Evolutionary conservation across 2,329 filamentous ascomycete species (phyloP), one percentile per base, ranked within the genome.

Genomic region (Phialophora expanda): DNA sequence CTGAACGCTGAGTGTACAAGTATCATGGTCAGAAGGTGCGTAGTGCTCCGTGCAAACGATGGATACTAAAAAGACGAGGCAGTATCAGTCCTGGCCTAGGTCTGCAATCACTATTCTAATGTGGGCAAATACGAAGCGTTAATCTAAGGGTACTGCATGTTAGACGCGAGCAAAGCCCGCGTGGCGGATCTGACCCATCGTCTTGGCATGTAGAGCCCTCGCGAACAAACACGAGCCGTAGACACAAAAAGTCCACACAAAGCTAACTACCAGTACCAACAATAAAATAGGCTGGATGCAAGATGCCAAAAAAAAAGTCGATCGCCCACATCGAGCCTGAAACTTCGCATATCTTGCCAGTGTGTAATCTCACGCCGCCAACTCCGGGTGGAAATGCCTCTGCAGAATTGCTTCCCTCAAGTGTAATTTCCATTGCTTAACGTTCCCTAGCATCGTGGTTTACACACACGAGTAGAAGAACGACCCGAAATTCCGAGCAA

Each of bases 331-430:
- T 69, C 73, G 71, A 71, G 69, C 66, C 65, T 65, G 60, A 61
- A 62, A 67, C 72, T 73, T 73, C 72, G 75, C 76, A 64, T 71
- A 72, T 70, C 70, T 71, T 69, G 64, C 60, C 73, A 75, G 70
- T 80, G 78, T 82, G 82, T 84, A 76, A 76, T 85, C 83, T 81
- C 80, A 78, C 77, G 75, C 79, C 82, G 83, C 83, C 82, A 83
- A 77, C 78, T 77, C 78, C 79, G 82, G 82, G 81, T 80, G 82
- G 79, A 81, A 77, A 76, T 76, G 75, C 80, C 82, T 84, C 82
- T 85, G 83, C 83, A 82, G 81, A 83, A 85, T 85, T 82, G 77
- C 83, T 85, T 83, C 82, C 81, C 83, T 85, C 81, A 83, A 84
- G 82, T 68, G 70, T 85, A 75, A 78, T 74, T 75, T 80, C 78